Conservation (phyloP, 2,329 filamentous ascomycete species). For the Diaporthe vexans region DNA sequence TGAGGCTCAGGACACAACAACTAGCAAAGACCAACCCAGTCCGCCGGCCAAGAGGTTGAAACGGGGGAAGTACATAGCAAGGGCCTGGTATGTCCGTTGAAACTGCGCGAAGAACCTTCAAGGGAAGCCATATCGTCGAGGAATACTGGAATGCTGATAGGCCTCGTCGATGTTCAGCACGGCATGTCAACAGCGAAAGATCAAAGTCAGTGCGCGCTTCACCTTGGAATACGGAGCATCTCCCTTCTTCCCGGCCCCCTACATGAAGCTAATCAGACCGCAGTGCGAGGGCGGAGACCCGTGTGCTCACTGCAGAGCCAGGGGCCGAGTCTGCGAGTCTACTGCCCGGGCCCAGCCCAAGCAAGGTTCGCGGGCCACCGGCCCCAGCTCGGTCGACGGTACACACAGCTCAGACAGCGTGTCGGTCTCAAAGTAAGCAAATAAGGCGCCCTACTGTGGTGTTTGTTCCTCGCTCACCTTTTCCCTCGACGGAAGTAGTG, state of each 20-base stretch:
- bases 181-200: slow-evolving; percentile 40
- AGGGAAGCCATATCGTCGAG: too few relatives aligned
- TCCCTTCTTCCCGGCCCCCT: too few relatives aligned
- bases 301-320: slow-evolving; percentile 38
- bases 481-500: neutral
- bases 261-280: neutral
- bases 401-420: neutral
- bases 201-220: slow-evolving; percentile 31
- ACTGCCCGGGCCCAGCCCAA: slow-evolving; percentile 12
- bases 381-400: neutral
- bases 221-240: too few relatives aligned
- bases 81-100: slow-evolving; percentile 36
- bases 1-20: neutral
- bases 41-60: slow-evolving; percentile 37
- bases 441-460: too few relatives aligned
- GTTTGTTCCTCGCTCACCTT: neutral
- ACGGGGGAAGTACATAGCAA: slow-evolving; percentile 39
- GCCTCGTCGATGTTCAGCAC: neutral
- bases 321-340: slow-evolving; percentile 31
- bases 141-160: too few relatives aligned
- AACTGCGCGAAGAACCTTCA: too few relatives aligned
- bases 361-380: neutral
- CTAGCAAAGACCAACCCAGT: slow-evolving; percentile 1
- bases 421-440: neutral
- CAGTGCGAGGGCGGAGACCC: slow-evolving; percentile 41